phyloP scores from a whole-genome alignment of 1,139 yeast species.

The Pneumocystis carinii region DNA sequence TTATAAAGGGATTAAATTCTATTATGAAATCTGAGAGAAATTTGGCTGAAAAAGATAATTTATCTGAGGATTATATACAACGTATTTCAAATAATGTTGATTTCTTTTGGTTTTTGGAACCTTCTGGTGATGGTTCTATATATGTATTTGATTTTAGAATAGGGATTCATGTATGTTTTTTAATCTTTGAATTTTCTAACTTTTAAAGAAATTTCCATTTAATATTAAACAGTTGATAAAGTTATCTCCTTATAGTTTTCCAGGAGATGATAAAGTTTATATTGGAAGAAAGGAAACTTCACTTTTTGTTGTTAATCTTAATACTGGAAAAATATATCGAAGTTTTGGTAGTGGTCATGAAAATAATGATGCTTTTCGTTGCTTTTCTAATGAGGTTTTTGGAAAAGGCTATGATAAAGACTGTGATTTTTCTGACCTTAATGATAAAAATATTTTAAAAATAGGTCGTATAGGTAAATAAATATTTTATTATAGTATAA shows the following conservation, averaged over 20 bases:
- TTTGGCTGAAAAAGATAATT: slow-evolving; percentile 13
- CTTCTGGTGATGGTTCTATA: slow-evolving; percentile 71
- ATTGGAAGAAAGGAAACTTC: slow-evolving; percentile 75
- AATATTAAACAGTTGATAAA: slow-evolving; percentile 63
- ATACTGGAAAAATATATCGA: slow-evolving; percentile 61
- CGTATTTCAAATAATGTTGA: slow-evolving; percentile 20
- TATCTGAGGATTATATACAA: slow-evolving; percentile 17
- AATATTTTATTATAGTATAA: slow-evolving; percentile 18
- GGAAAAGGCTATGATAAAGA: slow-evolving; percentile 20
- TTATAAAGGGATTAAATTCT: slow-evolving; percentile 37
- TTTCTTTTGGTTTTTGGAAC: slow-evolving; percentile 75
- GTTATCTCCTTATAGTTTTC: slow-evolving; percentile 61
- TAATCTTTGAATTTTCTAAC: not conserved
- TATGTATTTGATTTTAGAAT: slow-evolving; percentile 65
- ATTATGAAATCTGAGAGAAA: slow-evolving; percentile 23
- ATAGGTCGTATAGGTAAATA: not conserved
- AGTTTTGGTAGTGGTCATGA: slow-evolving; percentile 40
- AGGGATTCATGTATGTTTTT: slow-evolving; percentile 28
- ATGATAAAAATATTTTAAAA: not conserved
- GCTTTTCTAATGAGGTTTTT: slow-evolving; percentile 18
- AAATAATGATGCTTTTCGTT: slow-evolving; percentile 2
- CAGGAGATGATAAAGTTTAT: slow-evolving; percentile 76
- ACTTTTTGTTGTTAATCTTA: slow-evolving; percentile 56
- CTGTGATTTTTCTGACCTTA: slow-evolving; percentile 9
- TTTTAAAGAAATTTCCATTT: slow-evolving; percentile 61